Base-by-base conservation (phyloP, 2,329 filamentous ascomycete genomes). In the Chaetomium globosum region DNA sequence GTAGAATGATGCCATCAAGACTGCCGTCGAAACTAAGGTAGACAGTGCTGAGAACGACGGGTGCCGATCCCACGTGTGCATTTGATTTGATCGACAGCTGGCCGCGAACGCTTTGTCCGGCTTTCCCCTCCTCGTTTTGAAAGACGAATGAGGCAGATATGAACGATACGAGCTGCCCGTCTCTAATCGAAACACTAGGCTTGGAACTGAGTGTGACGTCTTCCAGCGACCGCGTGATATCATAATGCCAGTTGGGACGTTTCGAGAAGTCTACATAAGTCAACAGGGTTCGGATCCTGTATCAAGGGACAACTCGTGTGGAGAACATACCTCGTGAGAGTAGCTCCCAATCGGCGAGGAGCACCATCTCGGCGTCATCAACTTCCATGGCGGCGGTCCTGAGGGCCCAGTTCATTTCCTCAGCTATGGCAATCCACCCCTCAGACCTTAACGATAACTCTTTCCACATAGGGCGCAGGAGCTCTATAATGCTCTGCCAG, bases 291-390 rank as follows among this genome's bases (percentile, higher is more conserved):
- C 19, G 43, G 48, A 12, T 51, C 36, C 65, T 74, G 6, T 12
- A 43, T 43, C 39, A 43, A n/a, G 36, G 39, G 13, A 21, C 3
- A 46, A 19, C 8, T 52, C 9, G n/a, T 7, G 26, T n/a, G 16
- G 1, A 4, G 8, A n/a, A 79, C 84, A 74, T 76, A 87, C 86
- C 80, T 53, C 76, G 82, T 65, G 85, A 81, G 74, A 89, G 78
- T 53, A 90, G 77, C 72, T 89, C 87, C 85, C 88, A 89, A 71
- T 89, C 86, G 59, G 88, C 83, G 31, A 85, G 80, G 43, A 89
- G 76, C 9, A 89, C 80, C 33, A 88, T 77, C 60, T 85, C 82
- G 9, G 81, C 81, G 60, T 85, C 81, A 8, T 81, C 81, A 55
- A 79, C 77, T 66, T 82, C 77, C 3, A 77, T 78, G 4, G 87